phyloP scores from a whole-genome alignment of 73 alveolate genomes.

The Durusdinium trenchii region DNA sequence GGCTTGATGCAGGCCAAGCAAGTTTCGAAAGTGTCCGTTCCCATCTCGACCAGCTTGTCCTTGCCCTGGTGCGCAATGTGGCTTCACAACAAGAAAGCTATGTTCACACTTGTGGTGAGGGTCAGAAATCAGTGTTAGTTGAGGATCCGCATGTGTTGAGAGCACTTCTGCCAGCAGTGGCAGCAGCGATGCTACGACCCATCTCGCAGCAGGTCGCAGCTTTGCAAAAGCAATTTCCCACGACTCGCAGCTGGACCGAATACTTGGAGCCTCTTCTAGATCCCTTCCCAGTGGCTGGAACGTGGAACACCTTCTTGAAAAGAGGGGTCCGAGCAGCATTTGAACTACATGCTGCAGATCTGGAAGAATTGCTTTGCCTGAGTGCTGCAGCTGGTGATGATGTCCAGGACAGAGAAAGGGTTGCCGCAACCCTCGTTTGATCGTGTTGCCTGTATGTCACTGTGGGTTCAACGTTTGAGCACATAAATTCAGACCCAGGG shows the following conservation, averaged over 20 bases:
- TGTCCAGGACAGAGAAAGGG: conserved; percentile 6
- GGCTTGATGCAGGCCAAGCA: conserved; percentile 12
- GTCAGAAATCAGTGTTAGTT: too few relatives aligned
- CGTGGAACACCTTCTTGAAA: neutral
- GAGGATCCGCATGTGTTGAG: neutral
- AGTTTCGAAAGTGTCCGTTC: neutral
- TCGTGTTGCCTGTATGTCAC: too few relatives aligned
- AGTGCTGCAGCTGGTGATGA: neutral
- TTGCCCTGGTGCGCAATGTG: neutral
- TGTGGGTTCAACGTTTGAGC: too few relatives aligned
- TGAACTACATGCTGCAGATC: neutral
- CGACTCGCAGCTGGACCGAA: neutral
- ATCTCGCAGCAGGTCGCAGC: conserved; percentile 4
- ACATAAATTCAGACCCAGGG: too few relatives aligned
- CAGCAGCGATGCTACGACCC: neutral
- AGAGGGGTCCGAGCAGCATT: neutral
- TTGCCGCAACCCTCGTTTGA: too few relatives aligned
- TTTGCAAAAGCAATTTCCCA: conserved; percentile 7
- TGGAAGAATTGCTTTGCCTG: neutral
- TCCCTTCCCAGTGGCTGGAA: neutral
- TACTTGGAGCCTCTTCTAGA: neutral
- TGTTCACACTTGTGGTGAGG: too few relatives aligned
- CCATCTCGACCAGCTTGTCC: neutral
- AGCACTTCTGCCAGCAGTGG: conserved; percentile 54
- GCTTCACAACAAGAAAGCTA: too few relatives aligned